Conservation (phyloP, 805 yeast genomes). For the Candida pini region DNA sequence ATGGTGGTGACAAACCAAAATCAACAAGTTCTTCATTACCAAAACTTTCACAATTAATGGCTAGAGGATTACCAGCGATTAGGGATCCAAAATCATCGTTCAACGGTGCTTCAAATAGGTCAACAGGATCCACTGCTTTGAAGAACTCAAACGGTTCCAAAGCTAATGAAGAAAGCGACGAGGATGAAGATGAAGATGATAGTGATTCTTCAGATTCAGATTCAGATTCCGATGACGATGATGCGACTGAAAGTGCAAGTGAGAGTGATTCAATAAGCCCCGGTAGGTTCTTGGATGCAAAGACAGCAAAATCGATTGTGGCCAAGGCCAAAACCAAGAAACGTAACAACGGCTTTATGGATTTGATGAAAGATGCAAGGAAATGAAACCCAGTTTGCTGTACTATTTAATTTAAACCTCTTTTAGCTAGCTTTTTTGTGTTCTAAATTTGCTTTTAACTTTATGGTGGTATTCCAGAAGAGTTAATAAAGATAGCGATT, state of each 20-base stretch:
- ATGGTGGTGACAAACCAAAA: too few species aligned
- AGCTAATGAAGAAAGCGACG: slow-evolving; percentile 6
- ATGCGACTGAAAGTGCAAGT: background rate
- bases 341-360: slow-evolving; percentile 42
- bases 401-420: too few species aligned
- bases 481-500: too few species aligned
- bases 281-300: slow-evolving; percentile 36
- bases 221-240: slow-evolving; percentile 15
- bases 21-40: too few species aligned
- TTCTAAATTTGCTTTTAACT: too few species aligned
- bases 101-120: background rate
- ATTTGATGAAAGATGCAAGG: slow-evolving; percentile 42
- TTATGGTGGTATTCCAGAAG: too few species aligned
- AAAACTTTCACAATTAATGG: slow-evolving; percentile 51
- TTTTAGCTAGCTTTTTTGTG: too few species aligned
- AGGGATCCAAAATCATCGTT: slow-evolving; percentile 31
- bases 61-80: slow-evolving; percentile 67
- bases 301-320: slow-evolving; percentile 37
- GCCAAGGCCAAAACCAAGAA: slow-evolving; percentile 30
- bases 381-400: too few species aligned
- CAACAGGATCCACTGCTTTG: background rate
- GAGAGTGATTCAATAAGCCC: slow-evolving; percentile 4
- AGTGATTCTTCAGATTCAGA: slow-evolving; percentile 21
- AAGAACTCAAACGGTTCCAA: background rate
- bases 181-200: slow-evolving; percentile 22